Evolutionary conservation across 495 filamentous ascomycete species (phyloP).

Genomic region (Penicillium lagena): DNA sequence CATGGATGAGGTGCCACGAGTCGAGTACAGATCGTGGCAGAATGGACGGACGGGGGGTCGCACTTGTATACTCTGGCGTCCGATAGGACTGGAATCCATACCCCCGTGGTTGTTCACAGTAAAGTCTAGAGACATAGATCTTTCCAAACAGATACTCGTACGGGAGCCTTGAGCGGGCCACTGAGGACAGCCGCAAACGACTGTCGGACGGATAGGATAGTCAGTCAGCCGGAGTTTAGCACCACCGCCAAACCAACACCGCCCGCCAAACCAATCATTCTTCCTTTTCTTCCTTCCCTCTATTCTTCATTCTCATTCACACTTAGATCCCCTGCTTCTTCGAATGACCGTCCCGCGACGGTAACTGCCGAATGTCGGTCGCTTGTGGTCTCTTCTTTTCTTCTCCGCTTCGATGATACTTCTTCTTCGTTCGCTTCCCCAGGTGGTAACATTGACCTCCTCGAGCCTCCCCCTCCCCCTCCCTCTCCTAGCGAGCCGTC

Average conservation of each 20-base stretch:
- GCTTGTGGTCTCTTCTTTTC: conserved; percentile 8
- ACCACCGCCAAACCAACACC: too few species aligned
- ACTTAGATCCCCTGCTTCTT: background rate
- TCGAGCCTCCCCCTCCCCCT: conserved; percentile 8
- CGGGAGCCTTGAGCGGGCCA: too few species aligned
- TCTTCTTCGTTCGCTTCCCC: conserved; percentile 19
- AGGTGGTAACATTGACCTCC: conserved; percentile 35
- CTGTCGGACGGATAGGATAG: too few species aligned
- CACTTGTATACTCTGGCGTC: conserved; percentile 5
- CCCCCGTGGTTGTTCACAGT: background rate
- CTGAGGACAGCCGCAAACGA: too few species aligned
- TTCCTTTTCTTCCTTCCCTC: background rate
- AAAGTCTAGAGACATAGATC: background rate
- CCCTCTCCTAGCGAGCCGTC: conserved; percentile 12
- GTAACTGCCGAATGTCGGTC: conserved; percentile 9
- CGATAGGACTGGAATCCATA: conserved; percentile 9
- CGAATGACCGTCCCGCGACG: conserved; percentile 10
- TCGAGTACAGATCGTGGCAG: background rate
- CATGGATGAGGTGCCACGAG: conserved; percentile 3
- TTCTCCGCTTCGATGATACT: conserved; percentile 41
- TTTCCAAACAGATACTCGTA: too few species aligned
- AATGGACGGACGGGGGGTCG: background rate
- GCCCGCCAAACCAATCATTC: background rate
- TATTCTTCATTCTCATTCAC: background rate
- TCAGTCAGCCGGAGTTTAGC: too few species aligned